A percentile compares a stretch with the other conserved stretches of the same genome.
Evolutionary conservation across 1,284 basidiomycete genomes (phyloP).

Genomic region (Fomitopsis betulina): DNA sequence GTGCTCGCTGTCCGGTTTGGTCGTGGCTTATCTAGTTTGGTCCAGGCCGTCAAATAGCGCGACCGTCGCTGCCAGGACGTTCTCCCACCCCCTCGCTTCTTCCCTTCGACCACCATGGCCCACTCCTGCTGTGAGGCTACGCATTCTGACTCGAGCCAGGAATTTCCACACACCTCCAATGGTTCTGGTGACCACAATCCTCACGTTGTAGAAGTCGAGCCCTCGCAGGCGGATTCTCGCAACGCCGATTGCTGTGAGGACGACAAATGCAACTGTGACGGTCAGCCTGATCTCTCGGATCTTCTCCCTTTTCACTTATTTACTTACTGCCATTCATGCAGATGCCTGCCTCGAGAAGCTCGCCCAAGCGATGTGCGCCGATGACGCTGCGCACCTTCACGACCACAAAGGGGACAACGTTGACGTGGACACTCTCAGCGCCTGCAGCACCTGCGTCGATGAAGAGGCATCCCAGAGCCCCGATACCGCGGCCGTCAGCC

Average conservation of each 20-base stretch:
- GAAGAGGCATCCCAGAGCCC: background rate
- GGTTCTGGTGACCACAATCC: background rate
- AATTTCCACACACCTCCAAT: background rate
- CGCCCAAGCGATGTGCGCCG: slow-evolving; percentile 26
- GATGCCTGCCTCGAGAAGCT: slow-evolving; percentile 25
- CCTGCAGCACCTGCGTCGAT: slow-evolving; percentile 3
- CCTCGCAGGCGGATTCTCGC: background rate
- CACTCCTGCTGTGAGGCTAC: background rate
- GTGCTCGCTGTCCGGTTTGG: background rate
- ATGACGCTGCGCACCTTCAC: slow-evolving; percentile 26
- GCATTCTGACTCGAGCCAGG: no score
- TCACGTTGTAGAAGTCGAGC: background rate
- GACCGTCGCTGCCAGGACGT: background rate
- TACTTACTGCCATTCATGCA: slow-evolving; percentile 1
- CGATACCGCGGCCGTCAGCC: background rate
- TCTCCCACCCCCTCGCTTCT: background rate
- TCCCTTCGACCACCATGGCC: background rate
- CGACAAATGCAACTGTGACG: slow-evolving; percentile 8
- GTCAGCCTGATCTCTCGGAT: background rate
- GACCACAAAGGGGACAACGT: background rate
- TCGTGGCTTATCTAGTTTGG: background rate
- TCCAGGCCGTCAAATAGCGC: no score
- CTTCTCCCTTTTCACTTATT: background rate
- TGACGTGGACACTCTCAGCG: background rate
- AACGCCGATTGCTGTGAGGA: slow-evolving; percentile 5